Conservation (phyloP, 768 basidiomycete species). For the Brasilioporus rufonigricans region DNA sequence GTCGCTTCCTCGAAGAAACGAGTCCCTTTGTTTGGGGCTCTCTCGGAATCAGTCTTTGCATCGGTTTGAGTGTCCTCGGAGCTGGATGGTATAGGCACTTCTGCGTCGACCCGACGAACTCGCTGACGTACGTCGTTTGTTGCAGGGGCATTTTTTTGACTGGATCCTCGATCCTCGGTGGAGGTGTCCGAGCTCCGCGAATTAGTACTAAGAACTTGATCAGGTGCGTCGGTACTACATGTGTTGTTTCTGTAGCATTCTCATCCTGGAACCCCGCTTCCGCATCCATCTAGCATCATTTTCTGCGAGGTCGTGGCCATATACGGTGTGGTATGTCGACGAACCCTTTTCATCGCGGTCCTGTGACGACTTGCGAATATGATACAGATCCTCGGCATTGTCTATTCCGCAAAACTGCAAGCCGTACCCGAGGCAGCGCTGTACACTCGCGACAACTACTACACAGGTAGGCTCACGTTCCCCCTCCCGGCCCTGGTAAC, state of each 20-base stretch:
- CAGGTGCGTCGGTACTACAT: conserved; percentile 50
- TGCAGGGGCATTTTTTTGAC: conserved; percentile 96
- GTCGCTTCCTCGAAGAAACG: conserved; percentile 89
- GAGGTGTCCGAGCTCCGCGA: conserved; percentile 89
- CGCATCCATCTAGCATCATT: conserved; percentile 66
- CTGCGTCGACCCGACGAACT: not conserved
- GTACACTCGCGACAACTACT: conserved; percentile 88
- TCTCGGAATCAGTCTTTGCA: conserved; percentile 87
- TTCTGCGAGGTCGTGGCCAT: conserved; percentile 99
- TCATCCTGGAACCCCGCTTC: not conserved
- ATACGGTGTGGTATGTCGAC: conserved; percentile 79
- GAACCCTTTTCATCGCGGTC: not conserved
- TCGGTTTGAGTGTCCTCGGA: conserved; percentile 90
- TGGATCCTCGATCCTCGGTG: conserved; percentile 94
- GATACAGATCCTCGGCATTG: conserved; percentile 87
- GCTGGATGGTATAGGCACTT: conserved; percentile 79
- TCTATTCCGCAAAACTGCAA: conserved; percentile 83
- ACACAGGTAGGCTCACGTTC: conserved; percentile 60
- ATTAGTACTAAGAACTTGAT: conserved; percentile 98
- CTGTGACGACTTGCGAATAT: not conserved
- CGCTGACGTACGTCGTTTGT: not conserved
- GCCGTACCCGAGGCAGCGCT: conserved; percentile 59
- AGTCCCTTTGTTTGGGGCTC: conserved; percentile 93
- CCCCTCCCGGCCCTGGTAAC: not conserved
- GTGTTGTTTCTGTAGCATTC: not conserved